A percentile compares a stretch with the other conserved stretches of the same genome.
Evolutionary conservation across 2,329 filamentous ascomycete species (phyloP).

Genomic region (Lachnellula occidentalis): DNA sequence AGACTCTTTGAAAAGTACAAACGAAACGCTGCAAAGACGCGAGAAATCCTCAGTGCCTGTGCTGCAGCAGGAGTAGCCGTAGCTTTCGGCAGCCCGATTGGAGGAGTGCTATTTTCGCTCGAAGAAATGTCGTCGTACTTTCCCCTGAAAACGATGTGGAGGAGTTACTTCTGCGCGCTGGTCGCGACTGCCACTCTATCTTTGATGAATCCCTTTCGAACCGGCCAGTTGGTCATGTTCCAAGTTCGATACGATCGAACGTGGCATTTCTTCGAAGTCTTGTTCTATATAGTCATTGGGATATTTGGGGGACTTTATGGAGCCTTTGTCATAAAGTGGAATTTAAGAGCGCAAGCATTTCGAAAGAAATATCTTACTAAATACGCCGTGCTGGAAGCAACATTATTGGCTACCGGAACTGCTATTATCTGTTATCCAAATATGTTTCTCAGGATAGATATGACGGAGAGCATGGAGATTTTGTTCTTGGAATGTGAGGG

Average conservation of each 20-base stretch:
- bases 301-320: slow-evolving; percentile 93
- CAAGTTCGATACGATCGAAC: slow-evolving; percentile 91
- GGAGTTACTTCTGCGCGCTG: slow-evolving; percentile 95
- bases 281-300: slow-evolving; percentile 89
- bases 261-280: slow-evolving; percentile 95
- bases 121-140: slow-evolving; percentile 98
- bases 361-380: slow-evolving; percentile 84
- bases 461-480: slow-evolving; percentile 99
- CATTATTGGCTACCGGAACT: slow-evolving; percentile 73
- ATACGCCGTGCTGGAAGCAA: slow-evolving; percentile 82
- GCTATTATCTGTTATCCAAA: slow-evolving; percentile 96
- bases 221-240: slow-evolving; percentile 98
- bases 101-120: slow-evolving; percentile 90
- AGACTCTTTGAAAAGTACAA: slow-evolving; percentile 89
- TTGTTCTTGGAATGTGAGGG: slow-evolving; percentile 91
- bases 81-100: slow-evolving; percentile 95
- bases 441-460: slow-evolving; percentile 90
- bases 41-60: slow-evolving; percentile 90
- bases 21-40: slow-evolving; percentile 85
- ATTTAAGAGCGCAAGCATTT: slow-evolving; percentile 83
- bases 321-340: slow-evolving; percentile 97
- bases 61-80: slow-evolving; percentile 94
- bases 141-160: slow-evolving; percentile 94
- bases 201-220: slow-evolving; percentile 95
- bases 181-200: slow-evolving; percentile 90